Evolutionary conservation across 148 eudicot species (phyloP).

Genomic region (Nyssa sinensis): DNA sequence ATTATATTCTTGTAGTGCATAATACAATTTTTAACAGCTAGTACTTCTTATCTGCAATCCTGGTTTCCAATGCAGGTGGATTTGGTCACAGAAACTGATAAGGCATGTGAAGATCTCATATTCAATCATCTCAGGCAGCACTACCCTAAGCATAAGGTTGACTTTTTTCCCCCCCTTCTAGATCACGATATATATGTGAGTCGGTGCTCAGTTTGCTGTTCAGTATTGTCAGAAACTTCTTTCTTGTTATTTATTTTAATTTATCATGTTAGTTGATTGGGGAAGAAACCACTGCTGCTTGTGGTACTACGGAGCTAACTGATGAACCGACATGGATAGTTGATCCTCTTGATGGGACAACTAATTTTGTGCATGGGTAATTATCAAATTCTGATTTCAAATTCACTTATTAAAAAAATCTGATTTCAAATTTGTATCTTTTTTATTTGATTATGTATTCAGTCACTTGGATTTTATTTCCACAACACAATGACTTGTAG

Average conservation of each 20-base stretch:
- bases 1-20: background rate
- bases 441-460: background rate
- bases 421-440: conserved; percentile 4
- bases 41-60: background rate
- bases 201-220: conserved; percentile 5
- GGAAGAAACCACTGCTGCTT: conserved; percentile 92
- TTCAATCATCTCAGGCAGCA: conserved; percentile 72
- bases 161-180: conserved; percentile 1
- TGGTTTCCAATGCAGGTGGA: conserved; percentile 60
- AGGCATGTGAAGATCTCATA: conserved; percentile 87
- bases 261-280: conserved; percentile 97
- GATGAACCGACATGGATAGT: conserved; percentile 98
- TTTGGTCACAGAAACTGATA: conserved; percentile 98
- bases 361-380: conserved; percentile 95
- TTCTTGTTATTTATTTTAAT: background rate
- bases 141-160: conserved; percentile 78
- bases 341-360: conserved; percentile 95
- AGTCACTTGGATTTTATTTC: background rate
- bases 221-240: background rate
- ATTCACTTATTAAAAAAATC: too few species aligned
- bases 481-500: conserved; percentile 38
- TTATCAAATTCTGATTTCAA: conserved; percentile 3
- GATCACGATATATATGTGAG: background rate
- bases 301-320: conserved; percentile 75
- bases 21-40: too few species aligned